phyloP scores from a whole-genome alignment of 2,329 filamentous ascomycete species.

The Botrytis cinerea region DNA sequence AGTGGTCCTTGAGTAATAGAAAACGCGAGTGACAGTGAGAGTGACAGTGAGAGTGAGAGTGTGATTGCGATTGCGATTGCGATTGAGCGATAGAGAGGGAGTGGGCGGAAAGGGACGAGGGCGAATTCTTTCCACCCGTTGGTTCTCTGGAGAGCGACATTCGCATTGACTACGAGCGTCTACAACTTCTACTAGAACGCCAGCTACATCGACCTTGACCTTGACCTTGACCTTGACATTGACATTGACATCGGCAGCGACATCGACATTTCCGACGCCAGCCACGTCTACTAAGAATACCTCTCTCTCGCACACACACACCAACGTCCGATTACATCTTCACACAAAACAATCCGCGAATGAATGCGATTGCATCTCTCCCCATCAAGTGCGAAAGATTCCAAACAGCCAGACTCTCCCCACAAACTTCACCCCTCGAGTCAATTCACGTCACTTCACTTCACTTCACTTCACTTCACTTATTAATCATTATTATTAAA shows the following conservation, averaged over 20 bases:
- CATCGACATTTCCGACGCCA: background rate
- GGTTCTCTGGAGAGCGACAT: background rate
- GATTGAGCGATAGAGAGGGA: background rate
- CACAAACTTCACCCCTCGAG: background rate
- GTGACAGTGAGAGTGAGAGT: background rate
- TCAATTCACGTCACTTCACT: too few species aligned
- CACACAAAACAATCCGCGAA: background rate
- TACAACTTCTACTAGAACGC: background rate
- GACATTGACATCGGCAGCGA: background rate
- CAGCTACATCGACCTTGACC: background rate
- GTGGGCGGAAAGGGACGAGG: background rate
- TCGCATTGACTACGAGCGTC: background rate
- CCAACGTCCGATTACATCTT: too few species aligned
- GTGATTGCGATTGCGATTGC: background rate
- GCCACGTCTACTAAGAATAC: background rate
- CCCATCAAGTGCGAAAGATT: background rate
- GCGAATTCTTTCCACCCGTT: background rate
- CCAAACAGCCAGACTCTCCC: background rate
- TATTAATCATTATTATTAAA: background rate
- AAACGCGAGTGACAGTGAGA: background rate
- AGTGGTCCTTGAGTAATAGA: background rate
- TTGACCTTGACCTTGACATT: too few species aligned
- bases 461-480: too few species aligned
- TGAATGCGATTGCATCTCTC: background rate
- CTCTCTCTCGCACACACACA: background rate